A percentile compares a stretch with the other conserved stretches of the same genome.
These are phyloP conservation scores for Suillus discolor DNA, from an alignment of 768 basidiomycete species.

Conservation along the genomic window DNA sequence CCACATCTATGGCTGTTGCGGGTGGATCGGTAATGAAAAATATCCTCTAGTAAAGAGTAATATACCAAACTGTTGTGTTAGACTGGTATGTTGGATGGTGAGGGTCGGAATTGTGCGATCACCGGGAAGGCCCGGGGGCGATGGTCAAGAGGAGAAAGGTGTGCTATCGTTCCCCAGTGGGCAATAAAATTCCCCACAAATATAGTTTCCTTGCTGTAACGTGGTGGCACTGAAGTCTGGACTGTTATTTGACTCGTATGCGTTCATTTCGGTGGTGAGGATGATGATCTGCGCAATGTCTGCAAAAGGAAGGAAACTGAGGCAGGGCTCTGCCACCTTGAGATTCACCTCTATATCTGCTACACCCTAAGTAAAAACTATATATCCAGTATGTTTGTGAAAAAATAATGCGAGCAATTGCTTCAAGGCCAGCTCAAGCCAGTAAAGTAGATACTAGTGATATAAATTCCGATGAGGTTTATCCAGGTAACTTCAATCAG, in stretches of 20 bases:
- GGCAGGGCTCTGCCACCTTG: neutral
- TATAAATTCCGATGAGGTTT: conserved; percentile 3
- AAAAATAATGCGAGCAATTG: conserved; percentile 6
- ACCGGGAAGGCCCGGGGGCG: neutral
- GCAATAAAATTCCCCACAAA: neutral
- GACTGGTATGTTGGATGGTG: neutral
- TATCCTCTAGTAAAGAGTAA: neutral
- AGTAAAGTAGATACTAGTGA: conserved; percentile 3
- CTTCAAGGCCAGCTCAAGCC: conserved; percentile 1
- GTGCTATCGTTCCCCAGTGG: neutral
- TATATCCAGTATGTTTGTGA: neutral
- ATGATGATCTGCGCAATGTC: neutral
- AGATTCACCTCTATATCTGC: neutral
- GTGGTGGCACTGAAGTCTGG: neutral
- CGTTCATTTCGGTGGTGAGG: neutral
- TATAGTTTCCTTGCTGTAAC: neutral
- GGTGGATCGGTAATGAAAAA: neutral
- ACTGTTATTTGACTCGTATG: neutral
- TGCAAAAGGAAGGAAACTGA: conserved; percentile 1
- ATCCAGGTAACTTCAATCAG: neutral
- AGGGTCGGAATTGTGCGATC: neutral
- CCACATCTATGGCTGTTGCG: neutral
- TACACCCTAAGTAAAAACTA: neutral
- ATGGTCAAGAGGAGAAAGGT: neutral
- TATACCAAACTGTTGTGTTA: neutral